phyloP scores from a whole-genome alignment of 331 rosid species.

The Dryas integrifolia region DNA sequence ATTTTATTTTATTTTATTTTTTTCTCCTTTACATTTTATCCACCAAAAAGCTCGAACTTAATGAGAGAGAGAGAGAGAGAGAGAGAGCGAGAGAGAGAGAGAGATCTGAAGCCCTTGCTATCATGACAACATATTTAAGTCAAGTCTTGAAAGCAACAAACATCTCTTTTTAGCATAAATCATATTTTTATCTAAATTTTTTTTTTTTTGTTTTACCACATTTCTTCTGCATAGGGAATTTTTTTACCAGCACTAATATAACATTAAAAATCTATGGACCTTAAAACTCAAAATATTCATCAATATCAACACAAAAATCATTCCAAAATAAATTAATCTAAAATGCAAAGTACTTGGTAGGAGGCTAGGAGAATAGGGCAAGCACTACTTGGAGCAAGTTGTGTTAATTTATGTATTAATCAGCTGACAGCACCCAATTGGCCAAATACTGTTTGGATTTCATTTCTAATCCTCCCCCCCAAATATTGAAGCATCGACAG shows the following conservation, averaged over 20 bases:
- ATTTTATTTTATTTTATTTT: neutral
- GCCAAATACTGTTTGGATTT: neutral
- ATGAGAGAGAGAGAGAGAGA: too few species aligned
- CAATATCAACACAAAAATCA: neutral
- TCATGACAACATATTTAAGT: too few species aligned
- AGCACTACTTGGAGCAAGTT: neutral
- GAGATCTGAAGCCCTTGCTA: too few species aligned
- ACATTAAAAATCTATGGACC: neutral
- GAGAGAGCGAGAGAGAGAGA: too few species aligned
- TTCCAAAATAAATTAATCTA: neutral
- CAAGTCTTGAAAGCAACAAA: too few species aligned
- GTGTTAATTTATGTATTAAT: neutral
- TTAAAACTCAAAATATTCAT: neutral
- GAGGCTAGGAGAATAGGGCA: neutral
- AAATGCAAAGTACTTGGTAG: neutral
- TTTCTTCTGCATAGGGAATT: too few species aligned
- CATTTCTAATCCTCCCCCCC: too few species aligned
- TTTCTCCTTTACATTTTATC: neutral
- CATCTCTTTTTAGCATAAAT: too few species aligned
- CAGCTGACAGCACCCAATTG: neutral
- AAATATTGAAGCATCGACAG: neutral
- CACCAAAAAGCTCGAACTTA: too few species aligned
- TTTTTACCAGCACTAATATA: too few species aligned
- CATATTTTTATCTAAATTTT: too few species aligned
- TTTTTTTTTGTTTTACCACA: too few species aligned